These are phyloP conservation scores for Diphasiastrum complanatum DNA, from an alignment of 83 land plant species.

Conservation along the genomic window DNA sequence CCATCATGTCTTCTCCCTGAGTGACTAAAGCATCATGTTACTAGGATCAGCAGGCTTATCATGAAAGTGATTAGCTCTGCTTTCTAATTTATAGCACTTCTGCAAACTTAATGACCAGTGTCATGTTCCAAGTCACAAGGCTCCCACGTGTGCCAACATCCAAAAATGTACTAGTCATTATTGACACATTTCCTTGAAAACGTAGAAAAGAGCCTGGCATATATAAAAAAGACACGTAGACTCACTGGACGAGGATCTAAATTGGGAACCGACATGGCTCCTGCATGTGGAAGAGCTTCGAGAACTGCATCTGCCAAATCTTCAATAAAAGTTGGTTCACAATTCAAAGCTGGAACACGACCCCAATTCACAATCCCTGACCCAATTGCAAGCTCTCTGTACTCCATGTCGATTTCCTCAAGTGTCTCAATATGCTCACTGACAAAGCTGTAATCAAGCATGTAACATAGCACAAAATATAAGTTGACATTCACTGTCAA, in stretches of 20 bases:
- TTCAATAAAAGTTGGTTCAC: slow-evolving; percentile 79
- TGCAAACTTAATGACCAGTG: too few species aligned
- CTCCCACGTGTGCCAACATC: too few species aligned
- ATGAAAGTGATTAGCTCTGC: too few species aligned
- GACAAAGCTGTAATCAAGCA: slow-evolving; percentile 64
- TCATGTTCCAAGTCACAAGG: too few species aligned
- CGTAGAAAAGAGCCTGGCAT: too few species aligned
- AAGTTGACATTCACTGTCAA: slow-evolving; percentile 1
- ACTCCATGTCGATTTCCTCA: slow-evolving; percentile 98
- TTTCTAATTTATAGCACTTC: too few species aligned
- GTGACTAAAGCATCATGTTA: too few species aligned
- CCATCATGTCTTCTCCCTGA: too few species aligned
- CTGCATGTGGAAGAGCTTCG: slow-evolving; percentile 93
- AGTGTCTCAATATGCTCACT: slow-evolving; percentile 98
- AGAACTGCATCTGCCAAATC: slow-evolving; percentile 98
- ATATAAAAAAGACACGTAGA: background rate
- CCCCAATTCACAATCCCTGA: slow-evolving; percentile 96
- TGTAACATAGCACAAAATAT: background rate
- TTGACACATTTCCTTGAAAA: too few species aligned
- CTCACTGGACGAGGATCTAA: slow-evolving; percentile 90
- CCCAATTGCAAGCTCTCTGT: slow-evolving; percentile 82
- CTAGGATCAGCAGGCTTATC: too few species aligned
- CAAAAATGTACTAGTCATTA: too few species aligned
- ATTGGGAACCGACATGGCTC: slow-evolving; percentile 96
- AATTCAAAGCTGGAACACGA: slow-evolving; percentile 93